Evolutionary conservation across 371 early-diverging fungal genomes (phyloP), one percentile per base, ranked within the genome.

Genomic region (Rhizopus delemar): DNA sequence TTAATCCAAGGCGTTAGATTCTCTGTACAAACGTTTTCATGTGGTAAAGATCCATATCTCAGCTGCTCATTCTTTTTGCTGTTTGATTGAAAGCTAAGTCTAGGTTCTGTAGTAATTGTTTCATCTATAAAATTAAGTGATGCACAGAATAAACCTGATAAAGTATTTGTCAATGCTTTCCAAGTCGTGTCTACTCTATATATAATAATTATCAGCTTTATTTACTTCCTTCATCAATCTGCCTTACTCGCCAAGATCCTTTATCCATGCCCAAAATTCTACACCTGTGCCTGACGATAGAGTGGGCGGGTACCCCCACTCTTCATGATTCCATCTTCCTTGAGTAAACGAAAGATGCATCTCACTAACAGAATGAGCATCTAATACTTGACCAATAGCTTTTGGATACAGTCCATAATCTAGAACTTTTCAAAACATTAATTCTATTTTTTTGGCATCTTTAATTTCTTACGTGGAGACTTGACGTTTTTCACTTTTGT

Each of bases 1-100:
- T 97, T 97, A 60, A 91, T 82, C 94, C 95, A 97, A 8, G 98
- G 97, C 4, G 97, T 97, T 68, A 98, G 75, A 71, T 98, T 98
- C 66, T 97, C 99, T 3, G 98, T 98, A 68, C 99, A 98, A 0
- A 94, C 92, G 62, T 87, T 90, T 68, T 98, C 99, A 62, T 91
- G 90, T 1, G 96, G 90, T 31, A 98, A 77, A 5, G 85, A 74
- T 2, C 90, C 93, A 59, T 91, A 93, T 8, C 93, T 83, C 41
- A 93, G 62, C 51, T 71, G 70, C 6, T 64, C 45, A 28, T 71
- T 57, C 9, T 46, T 59, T 12, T n/a, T 31, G 4, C 46, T n/a
- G 32, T 38, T 28, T 16, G 53, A 38, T 51, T 46, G 28, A 74
- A 94, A 94, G 0, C 90, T 83, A 16, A 88, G 65, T 48, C 68